Percentiles rank a stretch among this genome's conserved stretches.
Conservation (phyloP, 2,329 filamentous ascomycete species). For the Trichoderma sp. region DNA sequence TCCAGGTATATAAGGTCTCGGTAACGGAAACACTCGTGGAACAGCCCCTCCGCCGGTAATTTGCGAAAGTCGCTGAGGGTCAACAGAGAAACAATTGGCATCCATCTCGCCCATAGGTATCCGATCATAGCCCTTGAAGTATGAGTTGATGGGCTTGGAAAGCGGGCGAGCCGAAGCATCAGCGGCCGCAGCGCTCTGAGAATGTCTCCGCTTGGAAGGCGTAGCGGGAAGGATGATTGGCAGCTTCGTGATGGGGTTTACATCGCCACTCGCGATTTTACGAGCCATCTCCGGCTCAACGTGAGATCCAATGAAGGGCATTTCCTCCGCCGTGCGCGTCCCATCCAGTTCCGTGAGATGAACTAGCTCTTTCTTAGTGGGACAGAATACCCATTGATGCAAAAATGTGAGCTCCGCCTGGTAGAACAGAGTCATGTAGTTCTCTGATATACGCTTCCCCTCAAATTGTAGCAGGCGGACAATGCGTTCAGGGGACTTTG, state of each 20-base stretch:
- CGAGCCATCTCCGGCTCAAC: conserved; percentile 67
- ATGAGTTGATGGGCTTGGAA: conserved; percentile 52
- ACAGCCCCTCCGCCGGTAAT: conserved; percentile 49
- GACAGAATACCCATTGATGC: conserved; percentile 93
- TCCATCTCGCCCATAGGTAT: conserved; percentile 63
- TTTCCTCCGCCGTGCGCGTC: conserved; percentile 61
- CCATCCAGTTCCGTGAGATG: conserved; percentile 67
- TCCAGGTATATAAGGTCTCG: conserved; percentile 53
- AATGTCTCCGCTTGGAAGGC: conserved; percentile 43
- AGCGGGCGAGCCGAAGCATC: conserved; percentile 27
- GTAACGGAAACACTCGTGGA: conserved; percentile 57
- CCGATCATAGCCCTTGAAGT: conserved; percentile 49
- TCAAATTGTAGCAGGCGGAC: conserved; percentile 84
- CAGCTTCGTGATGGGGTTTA: conserved; percentile 86
- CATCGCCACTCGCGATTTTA: conserved; percentile 73
- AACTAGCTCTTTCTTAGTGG: conserved; percentile 65
- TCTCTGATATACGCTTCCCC: conserved; percentile 77
- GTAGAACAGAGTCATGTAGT: conserved; percentile 77
- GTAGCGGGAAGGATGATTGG: conserved; percentile 46
- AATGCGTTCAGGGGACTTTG: conserved; percentile 81
- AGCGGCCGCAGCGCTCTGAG: conserved; percentile 32
- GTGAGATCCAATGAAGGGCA: conserved; percentile 77
- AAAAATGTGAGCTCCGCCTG: conserved; percentile 91
- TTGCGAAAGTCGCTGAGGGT: conserved; percentile 46
- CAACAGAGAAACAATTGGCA: conserved; percentile 56